A percentile compares a stretch with the other conserved stretches of the same genome.
These are phyloP conservation scores for Mucor lusitanicus DNA, from an alignment of 371 early-diverging fungal species.

Conservation along the genomic window DNA sequence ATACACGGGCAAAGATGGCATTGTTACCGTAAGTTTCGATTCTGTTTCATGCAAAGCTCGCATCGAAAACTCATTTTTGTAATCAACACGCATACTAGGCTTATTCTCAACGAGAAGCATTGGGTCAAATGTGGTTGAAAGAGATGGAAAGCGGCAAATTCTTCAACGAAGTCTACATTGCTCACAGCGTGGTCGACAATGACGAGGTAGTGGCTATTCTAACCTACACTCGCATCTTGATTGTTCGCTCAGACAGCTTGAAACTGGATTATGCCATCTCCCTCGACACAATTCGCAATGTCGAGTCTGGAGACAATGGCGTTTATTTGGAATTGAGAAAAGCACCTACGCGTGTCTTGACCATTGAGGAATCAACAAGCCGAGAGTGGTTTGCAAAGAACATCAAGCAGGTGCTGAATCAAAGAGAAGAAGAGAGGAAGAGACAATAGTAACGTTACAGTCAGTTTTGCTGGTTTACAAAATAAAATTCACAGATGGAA, in stretches of 20 bases:
- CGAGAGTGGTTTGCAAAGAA: conserved; percentile 24
- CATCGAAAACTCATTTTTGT: not conserved
- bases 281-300: conserved; percentile 21
- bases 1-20: conserved; percentile 81
- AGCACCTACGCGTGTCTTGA: not conserved
- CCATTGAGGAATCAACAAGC: conserved; percentile 21
- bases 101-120: conserved; percentile 83
- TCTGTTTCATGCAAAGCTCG: not conserved
- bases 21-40: conserved; percentile 55
- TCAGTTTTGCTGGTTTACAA: not conserved
- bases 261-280: conserved; percentile 60
- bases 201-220: conserved; percentile 69
- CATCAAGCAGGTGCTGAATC: conserved; percentile 8
- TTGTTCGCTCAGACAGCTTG: conserved; percentile 58
- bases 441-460: conserved; percentile 12
- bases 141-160: conserved; percentile 79
- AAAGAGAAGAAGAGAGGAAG: conserved; percentile 16
- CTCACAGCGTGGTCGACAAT: conserved; percentile 60
- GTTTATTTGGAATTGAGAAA: conserved; percentile 21
- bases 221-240: conserved; percentile 63
- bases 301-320: conserved; percentile 7
- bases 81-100: conserved; percentile 40
- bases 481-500: not conserved
- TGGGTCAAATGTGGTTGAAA: conserved; percentile 91
- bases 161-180: conserved; percentile 82